Percentiles rank a stretch among this genome's conserved stretches.
These are phyloP conservation scores for Penicillium cinerascens DNA, from an alignment of 495 filamentous ascomycete genomes.

Conservation along the genomic window DNA sequence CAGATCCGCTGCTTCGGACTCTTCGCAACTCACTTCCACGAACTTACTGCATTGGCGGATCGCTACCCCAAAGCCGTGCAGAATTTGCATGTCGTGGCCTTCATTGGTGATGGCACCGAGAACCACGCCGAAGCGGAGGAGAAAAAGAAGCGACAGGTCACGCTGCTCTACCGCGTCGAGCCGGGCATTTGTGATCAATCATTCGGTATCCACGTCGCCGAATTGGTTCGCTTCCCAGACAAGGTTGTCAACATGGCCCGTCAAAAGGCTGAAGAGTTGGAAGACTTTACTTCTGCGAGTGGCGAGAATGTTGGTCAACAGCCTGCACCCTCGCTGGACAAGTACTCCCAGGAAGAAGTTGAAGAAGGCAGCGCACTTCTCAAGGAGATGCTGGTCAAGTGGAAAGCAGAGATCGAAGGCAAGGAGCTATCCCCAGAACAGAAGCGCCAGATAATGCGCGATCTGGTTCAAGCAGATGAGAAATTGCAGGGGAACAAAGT, in stretches of 20 bases:
- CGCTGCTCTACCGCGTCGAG: slow-evolving; percentile 92
- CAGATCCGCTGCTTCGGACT: slow-evolving; percentile 91
- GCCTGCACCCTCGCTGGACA: slow-evolving; percentile 37
- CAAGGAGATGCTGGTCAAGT: slow-evolving; percentile 79
- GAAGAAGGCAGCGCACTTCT: slow-evolving; percentile 85
- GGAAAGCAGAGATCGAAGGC: slow-evolving; percentile 79
- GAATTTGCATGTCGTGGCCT: slow-evolving; percentile 94
- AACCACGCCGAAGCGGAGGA: slow-evolving; percentile 31
- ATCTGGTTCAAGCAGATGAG: slow-evolving; percentile 68
- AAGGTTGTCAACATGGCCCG: slow-evolving; percentile 99
- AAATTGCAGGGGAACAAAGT: slow-evolving; percentile 79
- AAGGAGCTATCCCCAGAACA: slow-evolving; percentile 65
- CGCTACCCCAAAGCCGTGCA: slow-evolving; percentile 74
- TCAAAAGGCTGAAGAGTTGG: slow-evolving; percentile 94
- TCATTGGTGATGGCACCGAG: slow-evolving; percentile 64
- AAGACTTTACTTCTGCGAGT: slow-evolving; percentile 76
- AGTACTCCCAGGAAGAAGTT: slow-evolving; percentile 78
- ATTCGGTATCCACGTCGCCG: slow-evolving; percentile 97
- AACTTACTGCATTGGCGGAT: slow-evolving; percentile 86
- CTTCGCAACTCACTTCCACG: slow-evolving; percentile 98
- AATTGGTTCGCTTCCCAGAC: slow-evolving; percentile 94
- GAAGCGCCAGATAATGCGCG: slow-evolving; percentile 74
- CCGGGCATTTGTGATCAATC: slow-evolving; percentile 94
- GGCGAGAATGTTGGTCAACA: slow-evolving; percentile 57
- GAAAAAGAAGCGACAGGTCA: slow-evolving; percentile 75